Percentiles rank a stretch among this genome's conserved stretches.
Evolutionary conservation across 176 grass and related monocot species (phyloP).

Genomic region (Dactylis glomerata): DNA sequence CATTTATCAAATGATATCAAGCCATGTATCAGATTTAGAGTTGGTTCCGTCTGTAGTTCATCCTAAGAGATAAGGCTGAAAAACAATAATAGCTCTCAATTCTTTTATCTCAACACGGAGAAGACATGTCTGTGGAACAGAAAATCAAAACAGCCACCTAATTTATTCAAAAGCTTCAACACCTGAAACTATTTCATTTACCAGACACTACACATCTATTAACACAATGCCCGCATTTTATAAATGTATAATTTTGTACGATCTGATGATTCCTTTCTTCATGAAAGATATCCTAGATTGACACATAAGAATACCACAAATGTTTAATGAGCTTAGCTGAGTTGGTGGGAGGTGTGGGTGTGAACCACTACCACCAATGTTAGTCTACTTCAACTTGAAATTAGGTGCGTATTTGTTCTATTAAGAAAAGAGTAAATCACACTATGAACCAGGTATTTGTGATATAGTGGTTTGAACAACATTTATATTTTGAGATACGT

Average conservation of each 20-base stretch:
- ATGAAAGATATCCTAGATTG: background rate
- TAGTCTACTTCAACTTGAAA: background rate
- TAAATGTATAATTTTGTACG: background rate
- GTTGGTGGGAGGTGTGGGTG: background rate
- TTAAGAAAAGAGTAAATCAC: background rate
- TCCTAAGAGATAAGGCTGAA: constrained; percentile 42
- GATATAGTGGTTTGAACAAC: background rate
- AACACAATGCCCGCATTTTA: background rate
- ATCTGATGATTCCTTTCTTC: background rate
- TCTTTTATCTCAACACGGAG: background rate
- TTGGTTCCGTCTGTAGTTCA: constrained; percentile 42
- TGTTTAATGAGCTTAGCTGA: background rate
- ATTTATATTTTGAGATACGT: background rate
- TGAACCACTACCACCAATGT: background rate
- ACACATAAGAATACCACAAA: background rate
- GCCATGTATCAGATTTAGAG: constrained; percentile 63
- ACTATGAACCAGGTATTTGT: background rate
- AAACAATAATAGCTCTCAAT: constrained; percentile 21
- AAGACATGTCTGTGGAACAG: background rate
- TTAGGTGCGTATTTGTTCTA: background rate
- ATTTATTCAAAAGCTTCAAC: constrained; percentile 1
- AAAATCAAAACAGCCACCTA: background rate
- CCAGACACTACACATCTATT: background rate
- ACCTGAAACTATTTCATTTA: background rate
- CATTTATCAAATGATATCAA: constrained; percentile 65